A percentile compares a stretch with the other conserved stretches of the same genome.
phyloP scores from a whole-genome alignment of 1,284 basidiomycete species.

The Cerrena zonata region DNA sequence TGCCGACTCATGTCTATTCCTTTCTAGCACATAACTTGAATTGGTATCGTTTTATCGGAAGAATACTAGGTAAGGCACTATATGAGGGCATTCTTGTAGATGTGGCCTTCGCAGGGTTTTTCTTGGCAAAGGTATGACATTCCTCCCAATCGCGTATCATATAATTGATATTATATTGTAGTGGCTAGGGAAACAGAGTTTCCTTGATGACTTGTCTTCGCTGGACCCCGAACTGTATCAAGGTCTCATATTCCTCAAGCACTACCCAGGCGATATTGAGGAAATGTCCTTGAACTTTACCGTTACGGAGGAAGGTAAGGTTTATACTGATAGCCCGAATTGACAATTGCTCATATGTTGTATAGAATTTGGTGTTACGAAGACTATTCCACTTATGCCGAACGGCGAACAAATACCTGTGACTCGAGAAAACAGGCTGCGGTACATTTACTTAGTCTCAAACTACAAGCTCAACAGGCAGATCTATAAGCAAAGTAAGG shows the following conservation, averaged over 20 bases:
- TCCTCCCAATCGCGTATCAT: too few relatives aligned
- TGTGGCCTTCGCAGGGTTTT: slow-evolving; percentile 92
- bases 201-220: slow-evolving; percentile 84
- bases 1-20: slow-evolving; percentile 3
- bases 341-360: too few relatives aligned
- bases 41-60: slow-evolving; percentile 94
- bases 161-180: too few relatives aligned
- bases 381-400: slow-evolving; percentile 75
- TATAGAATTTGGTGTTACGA: slow-evolving; percentile 80
- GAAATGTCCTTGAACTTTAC: slow-evolving; percentile 93
- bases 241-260: slow-evolving; percentile 88
- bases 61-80: slow-evolving; percentile 90
- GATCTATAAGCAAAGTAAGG: slow-evolving; percentile 81
- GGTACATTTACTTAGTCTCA: slow-evolving; percentile 87
- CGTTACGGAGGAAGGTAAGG: slow-evolving; percentile 75
- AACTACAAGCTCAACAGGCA: slow-evolving; percentile 87
- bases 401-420: slow-evolving; percentile 83
- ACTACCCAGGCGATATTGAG: slow-evolving; percentile 83
- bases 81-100: slow-evolving; percentile 98
- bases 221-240: slow-evolving; percentile 92
- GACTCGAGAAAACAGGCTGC: slow-evolving; percentile 83
- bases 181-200: slow-evolving; percentile 87
- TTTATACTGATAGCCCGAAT: not conserved
- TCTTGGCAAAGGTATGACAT: slow-evolving; percentile 81
- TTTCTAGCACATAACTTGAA: slow-evolving; percentile 68